Percentiles rank a stretch among this genome's conserved stretches.
Evolutionary conservation across 2,329 filamentous ascomycete species (phyloP).

Genomic region (Penicillium expansum): DNA sequence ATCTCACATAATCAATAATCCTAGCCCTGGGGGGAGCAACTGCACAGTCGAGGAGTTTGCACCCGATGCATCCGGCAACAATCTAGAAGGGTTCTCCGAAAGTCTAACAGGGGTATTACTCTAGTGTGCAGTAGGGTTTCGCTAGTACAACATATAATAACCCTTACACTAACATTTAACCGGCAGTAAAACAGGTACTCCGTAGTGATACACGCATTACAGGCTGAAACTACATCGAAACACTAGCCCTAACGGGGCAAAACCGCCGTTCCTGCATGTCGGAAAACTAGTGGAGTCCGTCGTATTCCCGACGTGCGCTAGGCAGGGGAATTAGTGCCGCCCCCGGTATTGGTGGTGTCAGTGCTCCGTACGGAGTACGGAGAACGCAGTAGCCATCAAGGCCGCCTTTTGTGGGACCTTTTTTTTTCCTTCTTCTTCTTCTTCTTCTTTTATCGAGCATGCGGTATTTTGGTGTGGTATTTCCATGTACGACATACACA

Average conservation of each 20-base stretch:
- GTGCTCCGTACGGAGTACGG: too few relatives aligned
- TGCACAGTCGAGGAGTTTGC: background rate
- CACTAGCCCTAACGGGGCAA: background rate
- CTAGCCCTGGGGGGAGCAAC: background rate
- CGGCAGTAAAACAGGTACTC: background rate
- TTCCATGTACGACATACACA: background rate
- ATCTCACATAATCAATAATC: background rate
- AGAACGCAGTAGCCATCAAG: background rate
- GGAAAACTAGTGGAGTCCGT: background rate
- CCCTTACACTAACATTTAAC: background rate
- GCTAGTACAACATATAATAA: background rate
- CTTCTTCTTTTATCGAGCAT: background rate
- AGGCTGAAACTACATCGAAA: background rate
- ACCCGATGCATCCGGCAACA: background rate
- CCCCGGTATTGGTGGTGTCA: background rate
- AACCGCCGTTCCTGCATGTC: background rate
- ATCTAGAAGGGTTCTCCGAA: background rate
- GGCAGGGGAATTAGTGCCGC: background rate
- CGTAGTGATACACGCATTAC: background rate
- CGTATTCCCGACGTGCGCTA: background rate
- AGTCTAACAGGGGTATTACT: background rate
- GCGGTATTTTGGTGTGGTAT: background rate
- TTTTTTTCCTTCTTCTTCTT: background rate
- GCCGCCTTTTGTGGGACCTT: background rate
- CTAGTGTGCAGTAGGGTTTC: background rate